Evolutionary conservation across 768 basidiomycete species (phyloP).

Genomic region (Gloeopeniophorella convolvens): DNA sequence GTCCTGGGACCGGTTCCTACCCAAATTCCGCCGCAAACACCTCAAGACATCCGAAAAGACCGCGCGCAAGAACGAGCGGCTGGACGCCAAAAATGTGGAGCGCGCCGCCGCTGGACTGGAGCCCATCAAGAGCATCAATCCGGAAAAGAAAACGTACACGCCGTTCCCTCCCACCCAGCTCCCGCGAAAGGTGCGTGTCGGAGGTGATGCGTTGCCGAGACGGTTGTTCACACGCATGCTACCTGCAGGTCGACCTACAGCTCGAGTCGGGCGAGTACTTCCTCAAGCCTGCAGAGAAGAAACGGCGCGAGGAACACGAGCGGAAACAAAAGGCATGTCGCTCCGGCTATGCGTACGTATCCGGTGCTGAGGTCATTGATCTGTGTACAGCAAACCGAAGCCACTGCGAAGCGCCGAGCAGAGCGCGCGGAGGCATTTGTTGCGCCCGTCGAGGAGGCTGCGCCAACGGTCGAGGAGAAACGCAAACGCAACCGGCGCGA

Average conservation of each 20-base stretch:
- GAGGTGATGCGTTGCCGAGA: not conserved
- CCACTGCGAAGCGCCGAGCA: conserved; percentile 59
- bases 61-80: conserved; percentile 73
- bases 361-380: conserved; percentile 1
- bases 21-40: conserved; percentile 90
- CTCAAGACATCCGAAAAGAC: conserved; percentile 94
- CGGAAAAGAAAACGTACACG: conserved; percentile 89
- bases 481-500: conserved; percentile 44
- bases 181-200: conserved; percentile 70
- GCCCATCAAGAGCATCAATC: conserved; percentile 35
- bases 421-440: conserved; percentile 85
- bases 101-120: conserved; percentile 61
- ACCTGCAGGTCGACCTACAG: conserved; percentile 74
- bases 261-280: conserved; percentile 98
- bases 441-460: conserved; percentile 75
- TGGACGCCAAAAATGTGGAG: conserved; percentile 54
- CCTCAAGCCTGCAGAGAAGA: conserved; percentile 86
- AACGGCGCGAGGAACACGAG: conserved; percentile 60
- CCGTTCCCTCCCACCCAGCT: conserved; percentile 95
- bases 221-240: not conserved
- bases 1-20: conserved; percentile 96
- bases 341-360: not conserved
- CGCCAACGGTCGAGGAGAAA: conserved; percentile 73
- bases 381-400: conserved; percentile 64
- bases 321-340: conserved; percentile 66